Evolutionary conservation across 768 basidiomycete species (phyloP).

Genomic region (Lentinula boryana): DNA sequence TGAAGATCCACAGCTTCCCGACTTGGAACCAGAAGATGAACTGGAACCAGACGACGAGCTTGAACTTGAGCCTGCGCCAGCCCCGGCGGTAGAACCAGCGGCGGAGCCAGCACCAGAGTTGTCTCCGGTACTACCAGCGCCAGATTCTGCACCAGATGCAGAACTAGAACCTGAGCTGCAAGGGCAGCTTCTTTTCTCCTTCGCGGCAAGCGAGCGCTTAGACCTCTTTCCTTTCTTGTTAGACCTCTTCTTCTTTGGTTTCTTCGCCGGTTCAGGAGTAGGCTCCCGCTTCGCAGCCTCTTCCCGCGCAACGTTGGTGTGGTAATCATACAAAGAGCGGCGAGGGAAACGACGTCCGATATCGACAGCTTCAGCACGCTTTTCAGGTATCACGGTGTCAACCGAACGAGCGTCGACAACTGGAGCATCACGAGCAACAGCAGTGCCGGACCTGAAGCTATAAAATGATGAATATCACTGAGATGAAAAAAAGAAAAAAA

Average conservation of each 20-base stretch:
- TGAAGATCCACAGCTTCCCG: not conserved
- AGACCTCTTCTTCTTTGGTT: not conserved
- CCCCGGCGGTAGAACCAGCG: not conserved
- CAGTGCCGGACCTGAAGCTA: not conserved
- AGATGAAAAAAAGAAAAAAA: not conserved
- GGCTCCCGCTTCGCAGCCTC: not conserved
- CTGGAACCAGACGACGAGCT: not conserved
- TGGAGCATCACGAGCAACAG: not conserved
- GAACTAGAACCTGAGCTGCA: not conserved
- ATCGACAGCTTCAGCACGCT: not conserved
- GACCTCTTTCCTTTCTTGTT: not conserved
- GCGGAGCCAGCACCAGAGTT: not conserved
- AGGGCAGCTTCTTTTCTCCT: not conserved
- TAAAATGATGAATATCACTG: not conserved
- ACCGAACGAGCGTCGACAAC: not conserved
- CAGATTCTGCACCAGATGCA: not conserved
- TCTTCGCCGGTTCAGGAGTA: not conserved
- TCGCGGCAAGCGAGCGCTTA: not conserved
- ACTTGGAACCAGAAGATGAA: not conserved
- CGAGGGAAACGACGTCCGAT: not conserved
- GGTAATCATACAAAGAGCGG: not conserved
- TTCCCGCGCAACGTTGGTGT: not conserved
- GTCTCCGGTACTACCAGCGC: no score
- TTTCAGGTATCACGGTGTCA: not conserved
- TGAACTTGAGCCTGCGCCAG: not conserved